phyloP scores from a whole-genome alignment of 441 rosid genomes.

The Erodium moschatum region DNA sequence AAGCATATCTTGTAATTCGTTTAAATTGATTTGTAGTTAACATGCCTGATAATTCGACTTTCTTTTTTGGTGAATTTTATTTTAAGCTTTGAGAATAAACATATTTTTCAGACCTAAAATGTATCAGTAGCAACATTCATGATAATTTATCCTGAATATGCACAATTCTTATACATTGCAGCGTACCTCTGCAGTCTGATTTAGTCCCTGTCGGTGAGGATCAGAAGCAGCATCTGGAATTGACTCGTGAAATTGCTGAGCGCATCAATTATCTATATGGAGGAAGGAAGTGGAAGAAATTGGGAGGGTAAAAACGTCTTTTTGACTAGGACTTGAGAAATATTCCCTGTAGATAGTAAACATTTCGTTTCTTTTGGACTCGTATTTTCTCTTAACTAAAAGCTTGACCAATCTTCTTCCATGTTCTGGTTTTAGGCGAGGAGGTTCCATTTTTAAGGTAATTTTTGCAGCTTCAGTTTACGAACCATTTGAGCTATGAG shows the following conservation, averaged over 20 bases:
- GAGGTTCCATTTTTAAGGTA: conserved; percentile 82
- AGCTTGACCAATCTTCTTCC: conserved; percentile 22
- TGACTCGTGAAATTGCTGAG: conserved; percentile 77
- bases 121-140: background rate
- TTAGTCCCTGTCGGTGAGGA: conserved; percentile 95
- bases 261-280: conserved; percentile 74
- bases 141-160: conserved; percentile 25
- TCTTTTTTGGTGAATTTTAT: background rate
- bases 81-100: background rate
- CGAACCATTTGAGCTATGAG: conserved; percentile 11
- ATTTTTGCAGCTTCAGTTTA: conserved; percentile 17
- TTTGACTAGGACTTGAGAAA: conserved; percentile 10
- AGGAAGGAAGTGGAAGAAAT: conserved; percentile 92
- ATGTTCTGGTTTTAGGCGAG: conserved; percentile 42
- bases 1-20: background rate
- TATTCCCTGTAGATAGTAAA: background rate
- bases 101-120: background rate
- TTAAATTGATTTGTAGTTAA: no score
- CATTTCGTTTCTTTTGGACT: conserved; percentile 3
- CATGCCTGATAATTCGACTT: background rate
- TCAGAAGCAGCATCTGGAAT: conserved; percentile 88
- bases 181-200: conserved; percentile 65
- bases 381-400: conserved; percentile 14
- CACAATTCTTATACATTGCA: conserved; percentile 38
- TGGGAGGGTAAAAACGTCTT: conserved; percentile 55